These are phyloP conservation scores for Pisolithus orientalis DNA, from an alignment of 768 basidiomycete species.

Conservation along the genomic window DNA sequence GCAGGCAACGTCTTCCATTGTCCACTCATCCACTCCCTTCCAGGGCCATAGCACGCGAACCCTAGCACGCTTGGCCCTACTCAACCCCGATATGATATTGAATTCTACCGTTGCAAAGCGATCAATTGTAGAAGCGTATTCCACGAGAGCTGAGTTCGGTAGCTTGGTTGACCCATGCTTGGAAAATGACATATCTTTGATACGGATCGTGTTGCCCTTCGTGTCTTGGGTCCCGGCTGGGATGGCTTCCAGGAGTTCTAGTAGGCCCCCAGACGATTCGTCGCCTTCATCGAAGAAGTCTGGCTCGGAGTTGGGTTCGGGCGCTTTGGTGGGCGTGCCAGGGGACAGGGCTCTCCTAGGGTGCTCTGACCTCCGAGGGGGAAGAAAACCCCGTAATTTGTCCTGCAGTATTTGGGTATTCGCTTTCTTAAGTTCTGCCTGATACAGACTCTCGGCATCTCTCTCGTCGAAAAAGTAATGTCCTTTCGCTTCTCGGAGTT, in stretches of 20 bases:
- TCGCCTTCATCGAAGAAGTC: conserved; percentile 53
- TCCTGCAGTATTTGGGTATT: conserved; percentile 41
- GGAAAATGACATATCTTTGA: conserved; percentile 73
- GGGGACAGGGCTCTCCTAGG: not conserved
- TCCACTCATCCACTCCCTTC: conserved; percentile 55
- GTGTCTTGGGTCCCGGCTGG: conserved; percentile 51
- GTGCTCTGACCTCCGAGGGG: not conserved
- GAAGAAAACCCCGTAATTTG: conserved; percentile 28
- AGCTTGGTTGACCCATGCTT: conserved; percentile 81
- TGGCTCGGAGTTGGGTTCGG: conserved; percentile 6
- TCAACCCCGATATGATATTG: conserved; percentile 54
- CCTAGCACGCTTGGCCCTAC: conserved; percentile 67
- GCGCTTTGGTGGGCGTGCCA: not conserved
- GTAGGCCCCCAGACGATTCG: conserved; percentile 52
- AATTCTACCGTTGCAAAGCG: conserved; percentile 73
- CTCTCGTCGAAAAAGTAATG: conserved; percentile 68
- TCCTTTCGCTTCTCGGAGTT: conserved; percentile 40
- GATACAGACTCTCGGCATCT: conserved; percentile 58
- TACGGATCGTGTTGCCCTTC: conserved; percentile 44
- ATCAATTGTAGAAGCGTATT: conserved; percentile 62
- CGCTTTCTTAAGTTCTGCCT: conserved; percentile 44
- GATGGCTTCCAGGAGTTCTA: conserved; percentile 66
- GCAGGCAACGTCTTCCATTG: conserved; percentile 84
- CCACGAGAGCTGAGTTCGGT: conserved; percentile 67
- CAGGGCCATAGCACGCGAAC: conserved; percentile 72